Evolutionary conservation across 768 basidiomycete genomes (phyloP).

Genomic region (Suillus bovinus): DNA sequence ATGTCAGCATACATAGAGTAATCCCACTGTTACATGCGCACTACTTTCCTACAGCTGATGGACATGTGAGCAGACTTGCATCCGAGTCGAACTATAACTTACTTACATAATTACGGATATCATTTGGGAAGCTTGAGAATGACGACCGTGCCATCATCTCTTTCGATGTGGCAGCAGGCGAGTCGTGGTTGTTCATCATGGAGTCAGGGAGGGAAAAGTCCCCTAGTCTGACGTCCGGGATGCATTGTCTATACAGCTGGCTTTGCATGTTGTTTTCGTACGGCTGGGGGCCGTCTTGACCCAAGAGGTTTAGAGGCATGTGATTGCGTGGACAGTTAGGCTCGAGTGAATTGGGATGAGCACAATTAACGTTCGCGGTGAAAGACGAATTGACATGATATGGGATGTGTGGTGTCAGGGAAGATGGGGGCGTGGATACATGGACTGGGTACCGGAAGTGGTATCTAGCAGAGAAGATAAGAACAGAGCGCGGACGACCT

Average conservation of each 20-base stretch:
- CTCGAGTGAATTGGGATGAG: slow-evolving; percentile 2
- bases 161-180: slow-evolving; percentile 11
- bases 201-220: slow-evolving; percentile 24
- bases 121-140: slow-evolving; percentile 29
- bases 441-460: slow-evolving; percentile 47
- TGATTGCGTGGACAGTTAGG: slow-evolving; percentile 1
- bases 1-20: background rate
- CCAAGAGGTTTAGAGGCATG: background rate
- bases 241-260: slow-evolving; percentile 29
- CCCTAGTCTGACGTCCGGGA: slow-evolving; percentile 30
- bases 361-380: slow-evolving; percentile 3
- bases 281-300: background rate
- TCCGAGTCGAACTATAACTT: background rate
- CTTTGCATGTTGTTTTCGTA: slow-evolving; percentile 17
- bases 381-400: background rate
- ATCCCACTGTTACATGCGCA: slow-evolving; percentile 5
- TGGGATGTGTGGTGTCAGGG: slow-evolving; percentile 14
- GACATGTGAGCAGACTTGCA: slow-evolving; percentile 19
- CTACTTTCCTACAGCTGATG: slow-evolving; percentile 20
- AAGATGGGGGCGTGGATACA: slow-evolving; percentile 15
- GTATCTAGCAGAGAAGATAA: slow-evolving; percentile 59
- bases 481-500: slow-evolving; percentile 25
- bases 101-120: slow-evolving; percentile 38
- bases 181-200: slow-evolving; percentile 13
- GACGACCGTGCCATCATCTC: slow-evolving; percentile 16